These are phyloP conservation scores for Trichoderma sp. DNA, from an alignment of 2,329 filamentous ascomycete genomes.

Conservation along the genomic window DNA sequence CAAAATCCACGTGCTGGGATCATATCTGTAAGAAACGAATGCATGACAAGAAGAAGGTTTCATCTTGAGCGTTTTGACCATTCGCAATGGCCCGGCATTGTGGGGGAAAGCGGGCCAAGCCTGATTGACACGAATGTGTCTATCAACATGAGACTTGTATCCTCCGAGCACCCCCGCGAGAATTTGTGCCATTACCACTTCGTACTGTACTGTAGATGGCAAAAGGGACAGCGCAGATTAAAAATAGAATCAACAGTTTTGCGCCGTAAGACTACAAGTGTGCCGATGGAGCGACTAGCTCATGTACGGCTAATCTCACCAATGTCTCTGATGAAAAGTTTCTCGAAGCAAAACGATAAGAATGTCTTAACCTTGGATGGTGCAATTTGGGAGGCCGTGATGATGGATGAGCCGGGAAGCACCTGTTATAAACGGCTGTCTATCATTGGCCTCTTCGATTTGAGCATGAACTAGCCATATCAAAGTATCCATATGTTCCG, in stretches of 20 bases:
- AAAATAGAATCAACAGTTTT: background rate
- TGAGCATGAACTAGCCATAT: background rate
- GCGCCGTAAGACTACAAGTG: background rate
- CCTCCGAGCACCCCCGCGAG: background rate
- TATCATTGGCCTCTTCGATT: background rate
- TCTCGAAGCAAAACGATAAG: background rate
- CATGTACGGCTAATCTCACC: background rate
- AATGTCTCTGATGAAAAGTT: background rate
- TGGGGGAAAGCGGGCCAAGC: background rate
- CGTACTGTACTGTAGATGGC: background rate
- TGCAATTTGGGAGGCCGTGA: background rate
- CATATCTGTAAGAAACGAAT: background rate
- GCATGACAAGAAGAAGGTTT: background rate
- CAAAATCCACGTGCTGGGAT: background rate
- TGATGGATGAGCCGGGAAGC: background rate
- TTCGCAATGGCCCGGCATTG: background rate
- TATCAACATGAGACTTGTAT: constrained; percentile 1
- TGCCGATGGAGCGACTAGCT: background rate
- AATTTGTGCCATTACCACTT: background rate
- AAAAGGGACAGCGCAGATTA: background rate
- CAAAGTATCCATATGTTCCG: background rate
- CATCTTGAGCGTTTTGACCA: background rate
- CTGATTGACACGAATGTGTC: background rate
- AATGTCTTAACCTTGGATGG: background rate
- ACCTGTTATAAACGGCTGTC: background rate